Evolutionary conservation across 306 rosid genomes (phyloP), one percentile per base, ranked within the genome.

Genomic region (Hippophae tibetana): DNA sequence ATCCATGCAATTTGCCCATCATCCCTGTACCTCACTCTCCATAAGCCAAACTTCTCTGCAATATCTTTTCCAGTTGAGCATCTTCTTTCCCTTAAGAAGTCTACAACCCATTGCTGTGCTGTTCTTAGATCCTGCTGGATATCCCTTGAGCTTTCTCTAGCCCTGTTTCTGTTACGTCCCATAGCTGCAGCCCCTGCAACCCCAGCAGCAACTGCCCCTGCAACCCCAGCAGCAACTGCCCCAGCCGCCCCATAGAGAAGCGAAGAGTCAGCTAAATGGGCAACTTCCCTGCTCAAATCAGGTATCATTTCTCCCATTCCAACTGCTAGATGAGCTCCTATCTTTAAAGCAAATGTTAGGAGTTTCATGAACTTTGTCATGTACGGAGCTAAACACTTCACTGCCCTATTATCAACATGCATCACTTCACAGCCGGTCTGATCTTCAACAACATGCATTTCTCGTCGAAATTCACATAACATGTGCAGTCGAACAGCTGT

Each of bases 221-320:
- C 69, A 10, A 57, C 79, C 9, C 97, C 97, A 0, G 84, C 86
- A 3, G 90, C 94, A n/a, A 73, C 84, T 8, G 88, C 89, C 7
- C 89, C 90, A 2, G 78, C 87, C 43, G 88, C 82, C 23, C 86
- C 89, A 45, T 3, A 47, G 13, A 85, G 70, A 55, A 84, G 67
- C 13, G 95, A 82, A 44, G 99, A 78, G 73, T 84, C 86, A 2
- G 89, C 84, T 65, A 92, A 72, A 71, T 80, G 93, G 38, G 97
- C 94, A 42, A 92, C 86, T 83, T 83, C 99, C 58, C 80, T 84
- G 72, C 99, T 68, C 82, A 84, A 79, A 75, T 92, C 95, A 2
- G 97, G 99, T 78, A 92, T 92, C 95, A 88, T 77, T 69, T 88
- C 78, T 57, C 95, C 97, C 95, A 85, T 82, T 57, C 96, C 96